Percentiles rank a stretch among this genome's conserved stretches.
phyloP scores from a whole-genome alignment of 139 green algal genomes.

The Volvox reticuliferus region DNA sequence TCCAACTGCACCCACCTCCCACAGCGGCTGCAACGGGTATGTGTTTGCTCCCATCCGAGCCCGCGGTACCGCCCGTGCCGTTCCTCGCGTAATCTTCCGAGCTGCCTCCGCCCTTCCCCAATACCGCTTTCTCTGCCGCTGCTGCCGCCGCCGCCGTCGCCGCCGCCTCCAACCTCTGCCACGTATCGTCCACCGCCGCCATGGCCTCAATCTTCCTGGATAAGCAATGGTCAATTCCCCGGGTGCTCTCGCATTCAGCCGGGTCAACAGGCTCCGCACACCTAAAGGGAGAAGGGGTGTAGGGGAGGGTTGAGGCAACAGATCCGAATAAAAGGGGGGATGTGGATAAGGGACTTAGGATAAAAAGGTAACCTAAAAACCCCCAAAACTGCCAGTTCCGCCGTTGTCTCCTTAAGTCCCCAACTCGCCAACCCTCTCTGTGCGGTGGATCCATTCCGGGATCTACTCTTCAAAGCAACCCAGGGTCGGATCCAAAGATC shows the following conservation, averaged over 20 bases:
- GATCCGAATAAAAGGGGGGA: no score
- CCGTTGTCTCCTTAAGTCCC: no score
- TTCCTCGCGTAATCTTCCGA: background rate
- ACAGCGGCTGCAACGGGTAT: background rate
- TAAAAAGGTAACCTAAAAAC: no score
- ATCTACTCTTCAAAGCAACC: no score
- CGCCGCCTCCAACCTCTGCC: background rate
- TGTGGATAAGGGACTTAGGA: no score
- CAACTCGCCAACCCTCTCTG: no score
- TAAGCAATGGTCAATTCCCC: slow-evolving; percentile 18
- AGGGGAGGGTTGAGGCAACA: background rate
- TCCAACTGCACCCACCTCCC: background rate
- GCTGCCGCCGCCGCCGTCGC: background rate
- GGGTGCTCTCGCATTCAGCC: background rate
- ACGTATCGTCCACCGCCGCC: background rate
- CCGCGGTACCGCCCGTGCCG: no score
- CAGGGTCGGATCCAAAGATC: no score
- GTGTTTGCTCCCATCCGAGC: background rate
- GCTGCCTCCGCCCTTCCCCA: background rate
- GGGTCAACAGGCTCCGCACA: background rate
- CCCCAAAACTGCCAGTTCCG: no score
- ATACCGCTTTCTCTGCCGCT: background rate
- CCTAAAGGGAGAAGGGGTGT: background rate
- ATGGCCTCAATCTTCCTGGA: background rate
- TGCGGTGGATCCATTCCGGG: no score